A percentile compares a stretch with the other conserved stretches of the same genome.
phyloP scores from a whole-genome alignment of 2,329 filamentous ascomycete genomes.

The Cercospora nicotianae region DNA sequence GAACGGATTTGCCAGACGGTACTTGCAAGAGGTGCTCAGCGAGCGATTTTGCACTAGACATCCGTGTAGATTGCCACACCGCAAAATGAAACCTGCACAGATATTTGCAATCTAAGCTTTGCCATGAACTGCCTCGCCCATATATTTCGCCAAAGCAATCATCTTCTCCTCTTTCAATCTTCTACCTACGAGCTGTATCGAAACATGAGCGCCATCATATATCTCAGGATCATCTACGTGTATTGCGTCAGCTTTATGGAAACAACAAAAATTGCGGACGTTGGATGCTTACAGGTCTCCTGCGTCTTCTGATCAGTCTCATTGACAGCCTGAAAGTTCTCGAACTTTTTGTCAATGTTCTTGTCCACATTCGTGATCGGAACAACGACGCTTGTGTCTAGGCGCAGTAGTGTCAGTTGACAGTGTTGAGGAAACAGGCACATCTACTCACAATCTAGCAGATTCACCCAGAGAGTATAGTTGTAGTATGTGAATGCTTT shows the following conservation, averaged over 20 bases:
- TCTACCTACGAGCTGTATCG: conserved; percentile 39
- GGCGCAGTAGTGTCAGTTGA: background rate
- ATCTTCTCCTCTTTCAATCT: conserved; percentile 43
- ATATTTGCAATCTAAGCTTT: background rate
- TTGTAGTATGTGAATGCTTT: conserved; percentile 51
- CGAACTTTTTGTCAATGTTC: conserved; percentile 47
- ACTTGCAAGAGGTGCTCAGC: background rate
- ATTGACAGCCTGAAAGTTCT: conserved; percentile 39
- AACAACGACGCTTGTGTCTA: conserved; percentile 52
- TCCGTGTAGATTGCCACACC: background rate
- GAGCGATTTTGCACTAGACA: background rate
- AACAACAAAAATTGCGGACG: background rate
- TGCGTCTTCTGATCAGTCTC: conserved; percentile 45
- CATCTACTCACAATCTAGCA: conserved; percentile 50
- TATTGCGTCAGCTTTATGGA: conserved; percentile 17
- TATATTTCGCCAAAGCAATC: conserved; percentile 39
- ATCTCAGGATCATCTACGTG: conserved; percentile 40
- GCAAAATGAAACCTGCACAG: background rate
- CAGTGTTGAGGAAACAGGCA: background rate
- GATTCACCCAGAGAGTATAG: conserved; percentile 52
- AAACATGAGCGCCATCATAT: conserved; percentile 42
- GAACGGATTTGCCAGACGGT: background rate
- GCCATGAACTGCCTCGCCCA: conserved; percentile 30
- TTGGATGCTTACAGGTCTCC: conserved; percentile 43
- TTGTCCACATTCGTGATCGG: conserved; percentile 58